phyloP scores from a whole-genome alignment of 768 basidiomycete genomes.

The Suillus brevipes region DNA sequence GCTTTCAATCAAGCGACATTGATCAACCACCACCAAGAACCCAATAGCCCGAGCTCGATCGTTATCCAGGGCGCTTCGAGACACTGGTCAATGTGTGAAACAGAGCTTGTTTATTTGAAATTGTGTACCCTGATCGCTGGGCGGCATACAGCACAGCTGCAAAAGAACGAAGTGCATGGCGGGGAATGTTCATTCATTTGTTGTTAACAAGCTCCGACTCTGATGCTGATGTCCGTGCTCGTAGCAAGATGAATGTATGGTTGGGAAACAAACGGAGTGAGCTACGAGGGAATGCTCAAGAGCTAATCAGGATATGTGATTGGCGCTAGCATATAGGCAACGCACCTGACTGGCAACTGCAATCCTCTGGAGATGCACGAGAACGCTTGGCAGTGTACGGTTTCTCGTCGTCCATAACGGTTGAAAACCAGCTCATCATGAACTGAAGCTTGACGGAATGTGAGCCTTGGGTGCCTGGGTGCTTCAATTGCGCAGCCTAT shows the following conservation, averaged over 20 bases:
- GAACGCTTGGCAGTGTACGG: no score
- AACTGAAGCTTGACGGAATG: no score
- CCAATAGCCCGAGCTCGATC: not conserved
- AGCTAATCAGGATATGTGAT: no score
- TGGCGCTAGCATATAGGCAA: no score
- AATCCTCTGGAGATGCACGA: no score
- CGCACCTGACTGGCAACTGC: no score
- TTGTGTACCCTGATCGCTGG: not conserved
- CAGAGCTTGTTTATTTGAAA: not conserved
- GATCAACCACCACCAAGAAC: not conserved
- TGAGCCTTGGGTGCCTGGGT: no score
- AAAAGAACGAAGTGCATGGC: not conserved
- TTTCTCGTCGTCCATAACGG: no score
- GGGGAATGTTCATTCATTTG: not conserved
- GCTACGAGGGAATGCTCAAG: no score
- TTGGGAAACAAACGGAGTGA: no score
- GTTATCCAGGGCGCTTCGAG: not conserved
- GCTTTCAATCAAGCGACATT: not conserved
- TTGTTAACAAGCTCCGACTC: not conserved
- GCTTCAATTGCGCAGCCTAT: no score
- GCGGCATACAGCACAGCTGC: not conserved
- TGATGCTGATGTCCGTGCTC: not conserved
- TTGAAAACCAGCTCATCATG: no score
- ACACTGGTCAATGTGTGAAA: not conserved
- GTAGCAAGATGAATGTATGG: not conserved